Evolutionary conservation across 495 filamentous ascomycete genomes (phyloP).

Genomic region (Rusavskia elegans): DNA sequence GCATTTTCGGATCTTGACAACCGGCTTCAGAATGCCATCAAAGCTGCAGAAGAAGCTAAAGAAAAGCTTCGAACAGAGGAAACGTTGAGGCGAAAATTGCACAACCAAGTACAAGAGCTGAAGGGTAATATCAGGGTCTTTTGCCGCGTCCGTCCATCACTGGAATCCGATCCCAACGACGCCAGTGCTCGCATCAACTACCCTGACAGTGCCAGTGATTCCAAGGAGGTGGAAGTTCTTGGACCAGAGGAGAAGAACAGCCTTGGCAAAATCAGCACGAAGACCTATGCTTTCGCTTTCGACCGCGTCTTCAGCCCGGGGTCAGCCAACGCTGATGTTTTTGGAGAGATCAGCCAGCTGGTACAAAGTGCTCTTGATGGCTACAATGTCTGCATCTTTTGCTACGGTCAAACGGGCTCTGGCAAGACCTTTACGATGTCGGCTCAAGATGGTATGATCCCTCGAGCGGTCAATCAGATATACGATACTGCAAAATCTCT

Average conservation of each 20-base stretch:
- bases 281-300: slow-evolving; percentile 75
- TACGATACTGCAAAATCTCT: slow-evolving; percentile 70
- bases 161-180: slow-evolving; percentile 38
- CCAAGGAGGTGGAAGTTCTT: slow-evolving; percentile 68
- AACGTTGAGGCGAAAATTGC: slow-evolving; percentile 75
- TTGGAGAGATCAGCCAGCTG: slow-evolving; percentile 92
- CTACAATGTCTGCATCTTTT: slow-evolving; percentile 99
- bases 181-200: slow-evolving; percentile 55
- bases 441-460: slow-evolving; percentile 87
- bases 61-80: slow-evolving; percentile 85
- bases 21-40: slow-evolving; percentile 59
- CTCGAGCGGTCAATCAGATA: slow-evolving; percentile 79
- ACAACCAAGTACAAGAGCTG: slow-evolving; percentile 97
- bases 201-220: slow-evolving; percentile 59
- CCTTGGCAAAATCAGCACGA: slow-evolving; percentile 55
- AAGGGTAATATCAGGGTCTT: slow-evolving; percentile 98
- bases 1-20: slow-evolving; percentile 62
- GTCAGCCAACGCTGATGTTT: slow-evolving; percentile 70
- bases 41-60: slow-evolving; percentile 48
- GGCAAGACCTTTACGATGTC: slow-evolving; percentile 98
- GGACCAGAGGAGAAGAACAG: slow-evolving; percentile 75
- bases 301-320: slow-evolving; percentile 79
- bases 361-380: slow-evolving; percentile 94
- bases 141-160: slow-evolving; percentile 80
- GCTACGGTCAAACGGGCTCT: slow-evolving; percentile 93